Percentiles rank a stretch among this genome's conserved stretches.
These are phyloP conservation scores for Yarrowia sp. DNA, from an alignment of 805 yeast genomes.

Conservation along the genomic window DNA sequence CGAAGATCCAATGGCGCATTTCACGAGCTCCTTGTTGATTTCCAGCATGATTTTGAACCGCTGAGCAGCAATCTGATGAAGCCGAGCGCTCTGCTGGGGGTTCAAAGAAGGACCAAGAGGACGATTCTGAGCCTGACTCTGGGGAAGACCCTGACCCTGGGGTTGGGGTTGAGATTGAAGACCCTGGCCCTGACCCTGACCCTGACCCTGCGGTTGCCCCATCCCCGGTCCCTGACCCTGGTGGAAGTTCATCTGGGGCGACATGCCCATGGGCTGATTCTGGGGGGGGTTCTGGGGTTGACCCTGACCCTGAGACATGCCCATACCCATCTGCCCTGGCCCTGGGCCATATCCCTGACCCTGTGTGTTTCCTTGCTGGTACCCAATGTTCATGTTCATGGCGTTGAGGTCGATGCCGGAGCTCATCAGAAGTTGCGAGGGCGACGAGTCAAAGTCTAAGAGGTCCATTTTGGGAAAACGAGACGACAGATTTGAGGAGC, in stretches of 20 bases:
- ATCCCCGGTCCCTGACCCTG: not conserved
- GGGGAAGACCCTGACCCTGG: not conserved
- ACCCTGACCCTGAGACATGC: not conserved
- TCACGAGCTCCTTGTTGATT: conserved; percentile 37
- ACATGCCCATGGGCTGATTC: not conserved
- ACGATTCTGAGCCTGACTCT: not conserved
- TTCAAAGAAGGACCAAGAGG: not conserved
- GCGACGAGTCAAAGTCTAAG: conserved; percentile 21
- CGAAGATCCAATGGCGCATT: conserved; percentile 30
- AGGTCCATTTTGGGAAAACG: conserved; percentile 17
- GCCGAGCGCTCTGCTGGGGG: not conserved
- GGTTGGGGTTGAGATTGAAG: not conserved
- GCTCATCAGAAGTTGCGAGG: conserved; percentile 9
- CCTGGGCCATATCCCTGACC: conserved; percentile 7
- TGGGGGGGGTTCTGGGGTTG: not conserved
- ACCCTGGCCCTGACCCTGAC: not conserved
- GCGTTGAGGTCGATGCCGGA: conserved; percentile 21
- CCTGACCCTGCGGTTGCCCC: not conserved
- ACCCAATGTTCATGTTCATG: conserved; percentile 25
- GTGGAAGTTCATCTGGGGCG: conserved; percentile 19
- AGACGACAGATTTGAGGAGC: not conserved
- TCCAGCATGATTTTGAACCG: conserved; percentile 37
- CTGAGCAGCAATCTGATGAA: not conserved
- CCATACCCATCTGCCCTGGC: conserved; percentile 8
- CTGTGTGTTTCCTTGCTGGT: not conserved